Conservation (phyloP, 1,139 yeast genomes). For the Taphrina pruni region DNA sequence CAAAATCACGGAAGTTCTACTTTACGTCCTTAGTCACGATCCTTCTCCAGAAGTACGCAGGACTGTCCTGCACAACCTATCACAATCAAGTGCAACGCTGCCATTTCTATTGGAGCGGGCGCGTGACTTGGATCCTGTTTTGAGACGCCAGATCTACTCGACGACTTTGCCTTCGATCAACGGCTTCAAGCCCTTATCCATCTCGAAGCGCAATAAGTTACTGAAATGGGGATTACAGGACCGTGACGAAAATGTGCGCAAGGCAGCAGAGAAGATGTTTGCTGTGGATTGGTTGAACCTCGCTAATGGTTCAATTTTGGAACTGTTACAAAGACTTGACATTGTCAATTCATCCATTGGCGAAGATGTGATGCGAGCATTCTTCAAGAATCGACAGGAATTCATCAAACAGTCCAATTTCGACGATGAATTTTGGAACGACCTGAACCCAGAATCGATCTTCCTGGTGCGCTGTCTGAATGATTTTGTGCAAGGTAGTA, state of each 20-base stretch:
- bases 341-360: slow-evolving; percentile 71
- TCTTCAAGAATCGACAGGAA: slow-evolving; percentile 70
- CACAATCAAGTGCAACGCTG: slow-evolving; percentile 61
- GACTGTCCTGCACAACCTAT: slow-evolving; percentile 75
- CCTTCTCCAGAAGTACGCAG: slow-evolving; percentile 88
- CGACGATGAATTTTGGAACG: slow-evolving; percentile 66
- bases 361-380: slow-evolving; percentile 66
- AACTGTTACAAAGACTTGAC: slow-evolving; percentile 71
- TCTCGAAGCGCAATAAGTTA: slow-evolving; percentile 67
- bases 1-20: slow-evolving; percentile 56
- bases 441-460: slow-evolving; percentile 74
- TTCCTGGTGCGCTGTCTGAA: slow-evolving; percentile 73
- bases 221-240: slow-evolving; percentile 87
- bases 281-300: slow-evolving; percentile 73
- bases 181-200: slow-evolving; percentile 66
- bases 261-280: slow-evolving; percentile 75
- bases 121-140: slow-evolving; percentile 73
- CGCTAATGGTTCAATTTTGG: slow-evolving; percentile 72
- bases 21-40: slow-evolving; percentile 71
- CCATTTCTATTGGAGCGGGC: slow-evolving; percentile 78
- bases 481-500: slow-evolving; percentile 64
- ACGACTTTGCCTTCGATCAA: slow-evolving; percentile 72
- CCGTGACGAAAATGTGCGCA: slow-evolving; percentile 73
- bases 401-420: slow-evolving; percentile 64
- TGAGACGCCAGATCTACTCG: slow-evolving; percentile 74